A percentile compares a stretch with the other conserved stretches of the same genome.
phyloP scores from a whole-genome alignment of 1,284 basidiomycete genomes.

The Sporisorium exsertum region DNA sequence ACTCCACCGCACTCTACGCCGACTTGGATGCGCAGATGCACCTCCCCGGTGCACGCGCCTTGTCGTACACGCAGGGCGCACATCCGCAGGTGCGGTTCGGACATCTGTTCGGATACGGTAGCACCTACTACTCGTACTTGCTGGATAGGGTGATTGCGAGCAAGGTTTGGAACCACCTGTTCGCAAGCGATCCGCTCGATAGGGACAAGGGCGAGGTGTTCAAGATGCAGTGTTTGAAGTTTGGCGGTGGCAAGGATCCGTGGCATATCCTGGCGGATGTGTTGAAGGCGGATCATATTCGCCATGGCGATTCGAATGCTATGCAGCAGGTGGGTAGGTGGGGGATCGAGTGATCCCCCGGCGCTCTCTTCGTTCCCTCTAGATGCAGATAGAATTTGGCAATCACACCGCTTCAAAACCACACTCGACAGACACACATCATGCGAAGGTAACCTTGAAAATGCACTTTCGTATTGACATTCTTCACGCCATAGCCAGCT shows the following conservation, averaged over 20 bases:
- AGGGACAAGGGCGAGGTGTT: conserved; percentile 78
- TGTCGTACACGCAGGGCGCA: conserved; percentile 31
- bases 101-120: conserved; percentile 94
- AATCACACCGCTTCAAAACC: conserved; percentile 1
- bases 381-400: neutral
- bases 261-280: conserved; percentile 90
- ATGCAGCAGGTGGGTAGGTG: conserved; percentile 84
- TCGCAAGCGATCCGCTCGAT: conserved; percentile 71
- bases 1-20: conserved; percentile 75
- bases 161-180: conserved; percentile 84
- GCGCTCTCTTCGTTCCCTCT: no score
- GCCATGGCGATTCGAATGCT: conserved; percentile 75
- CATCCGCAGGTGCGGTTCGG: conserved; percentile 91
- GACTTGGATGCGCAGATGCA: conserved; percentile 42
- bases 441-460: neutral
- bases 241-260: conserved; percentile 90
- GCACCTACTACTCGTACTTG: conserved; percentile 96
- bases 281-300: conserved; percentile 69
- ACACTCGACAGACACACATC: neutral
- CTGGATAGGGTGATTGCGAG: conserved; percentile 96
- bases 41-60: conserved; percentile 25
- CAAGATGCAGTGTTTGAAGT: conserved; percentile 80
- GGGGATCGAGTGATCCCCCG: conserved; percentile 42
- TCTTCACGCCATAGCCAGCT: conserved; percentile 71
- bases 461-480: no score